Base-by-base conservation (phyloP, 352 stramenopile species). In the Thalassiosira sp. region DNA sequence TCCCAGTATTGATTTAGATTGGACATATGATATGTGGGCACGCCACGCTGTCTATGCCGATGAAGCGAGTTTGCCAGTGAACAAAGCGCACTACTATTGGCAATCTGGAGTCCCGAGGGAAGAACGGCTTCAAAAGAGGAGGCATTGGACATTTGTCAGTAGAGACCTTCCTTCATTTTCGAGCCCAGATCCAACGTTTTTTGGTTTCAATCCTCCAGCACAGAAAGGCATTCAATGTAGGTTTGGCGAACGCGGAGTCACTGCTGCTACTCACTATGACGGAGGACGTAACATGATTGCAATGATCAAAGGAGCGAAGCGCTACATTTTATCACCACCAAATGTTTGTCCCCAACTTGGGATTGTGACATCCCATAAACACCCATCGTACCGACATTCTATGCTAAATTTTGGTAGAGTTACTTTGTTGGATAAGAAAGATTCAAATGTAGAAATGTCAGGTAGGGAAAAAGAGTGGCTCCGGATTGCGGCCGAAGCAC, bases 181-280 rank as follows among this genome's bases (percentile, higher is more conserved):
- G 5, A 80, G 28, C 52, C 72, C 79, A 6, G 63, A 85, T 24
- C 31, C 64, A 52, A 89, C 79, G 0, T 90, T 90, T 56, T 89
- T 91, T 60, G 28, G 79, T 3, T 91, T 88, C 49, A 61, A 84
- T 49, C 76, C 82, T 24, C 43, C 79, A 46, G 54, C 65, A 46
- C 82, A 89, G 81, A 92, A 92, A 75, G 86, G 86, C 8, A 90
- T 90, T 45, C 86, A 92, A 69, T 92, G 83, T 51, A 70, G 84
- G n/a, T 90, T 90, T 76, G 83, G 84, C 40, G 86, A 92, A 64
- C 71, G 86, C 20, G 84, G 86, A 46, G 84, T 92, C 0, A 89
- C 79, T 46, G 84, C 86, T 22, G 86, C 86, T 22, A 90, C 84
- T 22, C 86, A 92, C 67, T 92, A 89, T 69, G 86, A 92, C 75